These are phyloP conservation scores for Aspergillus nomiae DNA, from an alignment of 2,329 filamentous ascomycete species.

Conservation along the genomic window DNA sequence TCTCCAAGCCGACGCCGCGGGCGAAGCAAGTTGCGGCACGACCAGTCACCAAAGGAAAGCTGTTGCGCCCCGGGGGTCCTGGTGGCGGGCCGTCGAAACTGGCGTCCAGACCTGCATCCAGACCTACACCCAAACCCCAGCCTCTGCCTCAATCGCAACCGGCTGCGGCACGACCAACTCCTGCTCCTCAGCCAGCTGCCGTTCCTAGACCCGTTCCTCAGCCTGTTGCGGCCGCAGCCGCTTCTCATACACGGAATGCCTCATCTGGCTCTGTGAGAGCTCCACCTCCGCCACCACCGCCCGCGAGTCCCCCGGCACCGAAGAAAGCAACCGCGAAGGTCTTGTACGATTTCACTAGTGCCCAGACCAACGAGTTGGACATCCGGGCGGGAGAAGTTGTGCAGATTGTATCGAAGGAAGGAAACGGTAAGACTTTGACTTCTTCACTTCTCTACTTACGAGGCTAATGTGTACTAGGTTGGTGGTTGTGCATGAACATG, in stretches of 20 bases:
- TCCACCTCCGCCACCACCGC: slow-evolving; percentile 69
- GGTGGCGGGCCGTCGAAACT: slow-evolving; percentile 76
- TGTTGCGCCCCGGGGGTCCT: slow-evolving; percentile 88
- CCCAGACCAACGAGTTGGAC: slow-evolving; percentile 81
- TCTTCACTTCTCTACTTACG: neutral
- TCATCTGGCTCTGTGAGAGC: slow-evolving; percentile 63
- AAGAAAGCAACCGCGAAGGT: slow-evolving; percentile 83
- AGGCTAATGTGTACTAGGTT: slow-evolving; percentile 60
- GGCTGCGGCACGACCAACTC: slow-evolving; percentile 26
- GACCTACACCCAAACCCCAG: slow-evolving; percentile 38
- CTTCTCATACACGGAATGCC: slow-evolving; percentile 51
- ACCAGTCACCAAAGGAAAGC: slow-evolving; percentile 89
- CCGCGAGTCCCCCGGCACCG: slow-evolving; percentile 60
- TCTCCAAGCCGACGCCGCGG: slow-evolving; percentile 82
- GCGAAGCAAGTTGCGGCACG: slow-evolving; percentile 82
- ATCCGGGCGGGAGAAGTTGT: slow-evolving; percentile 79
- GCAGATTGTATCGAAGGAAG: slow-evolving; percentile 90
- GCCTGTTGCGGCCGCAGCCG: slow-evolving; percentile 35
- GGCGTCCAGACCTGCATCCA: slow-evolving; percentile 49
- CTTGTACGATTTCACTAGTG: slow-evolving; percentile 86
- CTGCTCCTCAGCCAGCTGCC: slow-evolving; percentile 36
- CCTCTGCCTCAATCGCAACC: slow-evolving; percentile 38
- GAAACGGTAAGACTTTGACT: slow-evolving; percentile 71
- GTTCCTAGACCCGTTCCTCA: slow-evolving; percentile 53
- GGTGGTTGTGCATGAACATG: slow-evolving; percentile 87